These are phyloP conservation scores for Ophiognomonia clavigignenti-juglandacearum DNA, from an alignment of 2,329 filamentous ascomycete genomes.

Conservation along the genomic window DNA sequence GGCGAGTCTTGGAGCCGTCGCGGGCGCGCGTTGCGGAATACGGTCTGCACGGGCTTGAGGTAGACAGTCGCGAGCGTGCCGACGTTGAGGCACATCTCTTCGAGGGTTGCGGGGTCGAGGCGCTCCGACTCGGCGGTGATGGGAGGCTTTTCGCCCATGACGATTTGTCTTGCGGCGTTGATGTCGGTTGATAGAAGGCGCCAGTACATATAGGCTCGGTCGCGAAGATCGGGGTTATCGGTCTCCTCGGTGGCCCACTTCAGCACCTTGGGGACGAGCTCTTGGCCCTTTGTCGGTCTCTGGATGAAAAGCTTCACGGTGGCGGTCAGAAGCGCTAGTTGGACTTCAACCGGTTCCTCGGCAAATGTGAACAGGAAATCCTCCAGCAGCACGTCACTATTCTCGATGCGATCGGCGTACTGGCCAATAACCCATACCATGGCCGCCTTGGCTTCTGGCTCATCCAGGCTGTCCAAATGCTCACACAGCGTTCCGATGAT, in stretches of 20 bases:
- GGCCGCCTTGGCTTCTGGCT: slow-evolving; percentile 95
- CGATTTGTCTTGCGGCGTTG: slow-evolving; percentile 75
- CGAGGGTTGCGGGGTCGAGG: slow-evolving; percentile 81
- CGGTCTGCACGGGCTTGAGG: slow-evolving; percentile 93
- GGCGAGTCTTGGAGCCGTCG: slow-evolving; percentile 77
- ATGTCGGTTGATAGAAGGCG: slow-evolving; percentile 90
- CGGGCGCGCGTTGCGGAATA: slow-evolving; percentile 85
- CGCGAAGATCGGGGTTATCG: slow-evolving; percentile 95
- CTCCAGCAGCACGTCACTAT: slow-evolving; percentile 87
- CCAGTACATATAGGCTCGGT: slow-evolving; percentile 99
- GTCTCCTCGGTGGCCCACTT: slow-evolving; percentile 99
- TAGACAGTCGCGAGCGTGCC: slow-evolving; percentile 96
- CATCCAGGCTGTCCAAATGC: slow-evolving; percentile 92
- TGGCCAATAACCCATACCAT: slow-evolving; percentile 99
- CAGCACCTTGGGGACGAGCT: slow-evolving; percentile 87
- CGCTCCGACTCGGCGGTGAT: slow-evolving; percentile 97
- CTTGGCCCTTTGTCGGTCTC: slow-evolving; percentile 87
- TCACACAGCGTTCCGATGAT: slow-evolving; percentile 96
- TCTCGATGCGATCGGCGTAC: slow-evolving; percentile 95
- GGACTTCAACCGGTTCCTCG: slow-evolving; percentile 93
- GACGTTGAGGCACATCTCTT: slow-evolving; percentile 96
- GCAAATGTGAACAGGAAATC: slow-evolving; percentile 93
- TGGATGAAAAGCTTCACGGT: slow-evolving; percentile 99
- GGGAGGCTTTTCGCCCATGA: slow-evolving; percentile 96
- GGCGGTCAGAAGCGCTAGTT: slow-evolving; percentile 87